Percentiles rank a stretch among this genome's conserved stretches.
These are phyloP conservation scores for Lolium perenne DNA, from an alignment of 176 grass and related monocot species.

Conservation along the genomic window DNA sequence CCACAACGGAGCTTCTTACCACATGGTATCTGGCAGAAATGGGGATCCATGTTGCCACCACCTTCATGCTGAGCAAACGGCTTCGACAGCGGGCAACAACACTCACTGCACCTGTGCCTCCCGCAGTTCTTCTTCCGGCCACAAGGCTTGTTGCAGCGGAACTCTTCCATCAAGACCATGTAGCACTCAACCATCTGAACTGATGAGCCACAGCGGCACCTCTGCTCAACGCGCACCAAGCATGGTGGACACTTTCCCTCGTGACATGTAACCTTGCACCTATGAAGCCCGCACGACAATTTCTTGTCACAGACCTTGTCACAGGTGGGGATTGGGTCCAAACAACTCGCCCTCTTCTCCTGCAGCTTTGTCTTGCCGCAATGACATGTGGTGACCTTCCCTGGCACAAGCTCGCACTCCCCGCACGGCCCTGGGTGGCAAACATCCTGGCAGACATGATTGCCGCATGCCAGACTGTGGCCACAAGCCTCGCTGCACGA, in stretches of 20 bases:
- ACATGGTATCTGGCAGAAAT: slow-evolving; percentile 82
- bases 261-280: slow-evolving; percentile 79
- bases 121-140: slow-evolving; percentile 94
- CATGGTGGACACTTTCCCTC: slow-evolving; percentile 78
- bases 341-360: slow-evolving; percentile 68
- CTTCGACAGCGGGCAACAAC: slow-evolving; percentile 72
- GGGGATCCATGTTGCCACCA: slow-evolving; percentile 62
- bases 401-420: slow-evolving; percentile 72
- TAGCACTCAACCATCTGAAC: slow-evolving; percentile 75
- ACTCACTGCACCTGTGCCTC: slow-evolving; percentile 88
- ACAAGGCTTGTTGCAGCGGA: slow-evolving; percentile 78
- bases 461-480: slow-evolving; percentile 62
- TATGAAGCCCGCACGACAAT: slow-evolving; percentile 72
- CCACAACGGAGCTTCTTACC: slow-evolving; percentile 90
- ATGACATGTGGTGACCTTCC: slow-evolving; percentile 75
- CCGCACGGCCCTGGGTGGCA: slow-evolving; percentile 87
- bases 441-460: slow-evolving; percentile 67
- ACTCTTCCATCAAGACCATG: slow-evolving; percentile 59
- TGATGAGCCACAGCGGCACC: slow-evolving; percentile 77
- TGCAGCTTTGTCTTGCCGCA: slow-evolving; percentile 75
- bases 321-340: slow-evolving; percentile 82
- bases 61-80: slow-evolving; percentile 41
- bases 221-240: slow-evolving; percentile 73
- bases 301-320: slow-evolving; percentile 74
- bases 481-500: slow-evolving; percentile 69